These are phyloP conservation scores for Exophiala bonariae DNA, from an alignment of 2,329 filamentous ascomycete species.

Conservation along the genomic window DNA sequence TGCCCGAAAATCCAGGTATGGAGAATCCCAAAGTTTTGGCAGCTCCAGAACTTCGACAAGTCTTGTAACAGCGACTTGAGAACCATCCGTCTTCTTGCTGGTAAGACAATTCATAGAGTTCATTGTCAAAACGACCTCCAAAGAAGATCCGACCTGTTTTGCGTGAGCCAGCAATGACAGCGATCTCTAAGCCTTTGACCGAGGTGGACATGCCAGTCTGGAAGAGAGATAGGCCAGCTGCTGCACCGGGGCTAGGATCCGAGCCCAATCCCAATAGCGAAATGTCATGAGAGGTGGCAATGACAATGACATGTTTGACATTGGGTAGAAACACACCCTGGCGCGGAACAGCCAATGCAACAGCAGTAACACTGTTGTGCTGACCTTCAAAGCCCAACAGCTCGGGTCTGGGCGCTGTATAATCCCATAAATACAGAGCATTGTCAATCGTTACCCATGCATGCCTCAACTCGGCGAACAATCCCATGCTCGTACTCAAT, in stretches of 20 bases:
- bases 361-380: conserved; percentile 82
- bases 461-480: conserved; percentile 92
- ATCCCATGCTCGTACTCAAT: conserved; percentile 87
- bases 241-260: conserved; percentile 59
- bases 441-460: conserved; percentile 97
- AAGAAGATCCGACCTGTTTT: conserved; percentile 92
- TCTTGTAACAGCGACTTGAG: conserved; percentile 78
- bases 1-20: conserved; percentile 17
- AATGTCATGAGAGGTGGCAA: conserved; percentile 83
- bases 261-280: conserved; percentile 81
- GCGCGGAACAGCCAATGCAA: conserved; percentile 82
- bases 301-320: conserved; percentile 84
- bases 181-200: conserved; percentile 73
- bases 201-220: conserved; percentile 83
- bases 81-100: conserved; percentile 99
- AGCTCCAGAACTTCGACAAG: conserved; percentile 75
- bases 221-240: conserved; percentile 71
- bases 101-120: conserved; percentile 92
- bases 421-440: conserved; percentile 96
- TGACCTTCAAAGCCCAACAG: conserved; percentile 91
- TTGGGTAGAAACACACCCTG: conserved; percentile 81
- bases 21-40: conserved; percentile 63
- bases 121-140: conserved; percentile 74
- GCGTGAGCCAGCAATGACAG: conserved; percentile 73
- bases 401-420: conserved; percentile 87